Evolutionary conservation across 768 basidiomycete genomes (phyloP).

Genomic region (Neoboletus subvelutipes): DNA sequence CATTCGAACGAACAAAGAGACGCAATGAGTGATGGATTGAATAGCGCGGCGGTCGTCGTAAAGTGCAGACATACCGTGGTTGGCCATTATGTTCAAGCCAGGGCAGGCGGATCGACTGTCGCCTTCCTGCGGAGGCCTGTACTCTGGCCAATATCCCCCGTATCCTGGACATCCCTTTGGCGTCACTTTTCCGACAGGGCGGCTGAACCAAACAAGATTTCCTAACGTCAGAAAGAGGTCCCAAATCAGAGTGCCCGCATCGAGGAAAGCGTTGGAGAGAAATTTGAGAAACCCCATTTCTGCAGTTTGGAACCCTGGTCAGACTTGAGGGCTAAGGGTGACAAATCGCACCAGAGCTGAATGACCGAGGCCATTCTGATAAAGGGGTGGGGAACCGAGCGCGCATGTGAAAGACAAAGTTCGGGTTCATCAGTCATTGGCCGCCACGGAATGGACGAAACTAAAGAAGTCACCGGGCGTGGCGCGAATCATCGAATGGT

Average conservation of each 20-base stretch:
- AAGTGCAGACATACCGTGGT: slow-evolving; percentile 58
- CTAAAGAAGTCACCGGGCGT: background rate
- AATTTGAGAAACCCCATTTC: slow-evolving; percentile 3
- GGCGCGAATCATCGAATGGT: background rate
- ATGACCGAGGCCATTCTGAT: background rate
- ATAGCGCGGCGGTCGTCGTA: slow-evolving; percentile 33
- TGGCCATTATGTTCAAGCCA: slow-evolving; percentile 74
- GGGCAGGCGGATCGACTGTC: slow-evolving; percentile 75
- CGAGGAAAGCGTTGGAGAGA: slow-evolving; percentile 1
- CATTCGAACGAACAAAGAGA: background rate
- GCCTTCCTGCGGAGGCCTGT: slow-evolving; percentile 50
- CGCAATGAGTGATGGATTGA: background rate
- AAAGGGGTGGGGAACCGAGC: background rate
- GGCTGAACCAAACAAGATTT: slow-evolving; percentile 13
- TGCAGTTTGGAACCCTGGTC: slow-evolving; percentile 21
- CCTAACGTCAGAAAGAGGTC: slow-evolving; percentile 15
- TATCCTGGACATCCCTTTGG: slow-evolving; percentile 52
- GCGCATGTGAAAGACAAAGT: background rate
- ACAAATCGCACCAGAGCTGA: too few relatives aligned
- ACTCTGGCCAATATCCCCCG: slow-evolving; percentile 69
- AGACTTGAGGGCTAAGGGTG: slow-evolving; percentile 20
- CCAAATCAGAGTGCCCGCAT: slow-evolving; percentile 5
- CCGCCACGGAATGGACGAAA: background rate
- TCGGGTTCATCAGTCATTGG: background rate
- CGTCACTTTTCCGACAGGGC: slow-evolving; percentile 50